Percentiles rank a stretch among this genome's conserved stretches.
These are phyloP conservation scores for Apiospora pterosperma DNA, from an alignment of 2,329 filamentous ascomycete genomes.

Conservation along the genomic window DNA sequence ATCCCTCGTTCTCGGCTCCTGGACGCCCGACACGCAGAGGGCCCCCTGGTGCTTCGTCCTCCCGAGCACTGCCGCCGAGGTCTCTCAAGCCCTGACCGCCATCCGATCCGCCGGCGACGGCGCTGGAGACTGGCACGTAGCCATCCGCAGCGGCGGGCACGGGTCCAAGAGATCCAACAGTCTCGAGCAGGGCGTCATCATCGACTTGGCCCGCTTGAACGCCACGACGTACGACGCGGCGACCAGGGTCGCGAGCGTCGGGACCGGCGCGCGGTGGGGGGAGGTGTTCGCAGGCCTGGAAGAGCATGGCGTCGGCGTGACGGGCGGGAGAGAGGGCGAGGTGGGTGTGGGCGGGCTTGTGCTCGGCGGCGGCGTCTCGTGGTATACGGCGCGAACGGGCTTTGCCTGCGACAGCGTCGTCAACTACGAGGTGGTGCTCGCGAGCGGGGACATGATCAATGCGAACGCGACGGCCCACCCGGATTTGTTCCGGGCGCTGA, in stretches of 20 bases:
- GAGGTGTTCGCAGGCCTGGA: constrained; percentile 23
- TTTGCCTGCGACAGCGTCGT: constrained; percentile 41
- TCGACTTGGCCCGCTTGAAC: constrained; percentile 39
- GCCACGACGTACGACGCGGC: constrained; percentile 26
- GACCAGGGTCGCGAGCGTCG: constrained; percentile 29
- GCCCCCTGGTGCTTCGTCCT: constrained; percentile 23
- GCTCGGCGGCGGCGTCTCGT: constrained; percentile 21
- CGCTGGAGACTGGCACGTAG: constrained; percentile 34
- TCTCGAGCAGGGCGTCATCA: constrained; percentile 37
- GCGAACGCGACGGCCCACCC: constrained; percentile 31
- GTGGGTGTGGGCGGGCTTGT: constrained; percentile 25
- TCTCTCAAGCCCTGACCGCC: constrained; percentile 13
- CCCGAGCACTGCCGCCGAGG: constrained; percentile 18
- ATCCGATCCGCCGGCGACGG: constrained; percentile 12
- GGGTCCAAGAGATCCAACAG: constrained; percentile 40
- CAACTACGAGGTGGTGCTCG: constrained; percentile 40
- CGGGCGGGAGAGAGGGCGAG: constrained; percentile 18
- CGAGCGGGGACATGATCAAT: constrained; percentile 34
- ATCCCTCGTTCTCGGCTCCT: constrained; percentile 12
- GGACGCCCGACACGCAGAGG: constrained; percentile 15
- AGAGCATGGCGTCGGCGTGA: constrained; percentile 19
- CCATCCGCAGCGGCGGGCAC: constrained; percentile 49
- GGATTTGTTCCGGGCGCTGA: constrained; percentile 41
- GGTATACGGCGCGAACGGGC: constrained; percentile 29
- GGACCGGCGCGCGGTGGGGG: constrained; percentile 26